Conservation (phyloP, 768 basidiomycete genomes). For the Vararia minispora region DNA sequence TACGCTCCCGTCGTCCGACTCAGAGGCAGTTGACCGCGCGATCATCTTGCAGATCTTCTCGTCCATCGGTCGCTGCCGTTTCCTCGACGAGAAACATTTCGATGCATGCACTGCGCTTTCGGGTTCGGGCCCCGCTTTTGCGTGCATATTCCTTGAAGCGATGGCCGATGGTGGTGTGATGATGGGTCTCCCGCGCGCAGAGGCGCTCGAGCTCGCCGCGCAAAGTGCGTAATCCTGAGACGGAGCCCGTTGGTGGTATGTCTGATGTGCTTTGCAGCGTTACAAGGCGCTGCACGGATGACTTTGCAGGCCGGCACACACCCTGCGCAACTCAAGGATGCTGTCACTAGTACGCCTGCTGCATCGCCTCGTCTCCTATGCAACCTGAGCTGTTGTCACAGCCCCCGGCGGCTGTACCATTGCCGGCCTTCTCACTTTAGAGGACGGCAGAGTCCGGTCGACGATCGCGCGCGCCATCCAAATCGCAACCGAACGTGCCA, state of each 20-base stretch:
- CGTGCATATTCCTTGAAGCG: slow-evolving; percentile 92
- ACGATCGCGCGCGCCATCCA: slow-evolving; percentile 95
- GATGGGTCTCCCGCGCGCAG: slow-evolving; percentile 95
- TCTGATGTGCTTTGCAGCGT: slow-evolving; percentile 34
- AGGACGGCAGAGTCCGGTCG: slow-evolving; percentile 87
- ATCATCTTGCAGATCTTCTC: slow-evolving; percentile 93
- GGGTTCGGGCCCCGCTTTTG: slow-evolving; percentile 95
- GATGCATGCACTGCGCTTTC: slow-evolving; percentile 96
- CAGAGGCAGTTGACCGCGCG: slow-evolving; percentile 47
- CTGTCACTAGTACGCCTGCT: slow-evolving; percentile 76
- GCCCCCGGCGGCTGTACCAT: slow-evolving; percentile 98
- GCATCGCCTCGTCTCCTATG: not conserved
- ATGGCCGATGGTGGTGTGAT: slow-evolving; percentile 99
- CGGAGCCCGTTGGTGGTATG: not conserved
- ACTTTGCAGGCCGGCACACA: slow-evolving; percentile 79
- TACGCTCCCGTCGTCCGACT: slow-evolving; percentile 42
- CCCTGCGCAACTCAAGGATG: slow-evolving; percentile 94
- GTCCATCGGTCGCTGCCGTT: slow-evolving; percentile 90
- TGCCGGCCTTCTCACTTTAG: slow-evolving; percentile 88
- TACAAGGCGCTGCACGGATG: slow-evolving; percentile 97
- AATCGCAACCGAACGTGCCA: slow-evolving; percentile 82
- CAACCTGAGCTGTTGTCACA: slow-evolving; percentile 23
- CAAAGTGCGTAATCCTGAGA: slow-evolving; percentile 54
- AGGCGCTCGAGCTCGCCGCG: slow-evolving; percentile 89
- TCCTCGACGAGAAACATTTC: slow-evolving; percentile 97